Conservation (phyloP, 257 asterid species). For the Salvia miltiorrhiza region DNA sequence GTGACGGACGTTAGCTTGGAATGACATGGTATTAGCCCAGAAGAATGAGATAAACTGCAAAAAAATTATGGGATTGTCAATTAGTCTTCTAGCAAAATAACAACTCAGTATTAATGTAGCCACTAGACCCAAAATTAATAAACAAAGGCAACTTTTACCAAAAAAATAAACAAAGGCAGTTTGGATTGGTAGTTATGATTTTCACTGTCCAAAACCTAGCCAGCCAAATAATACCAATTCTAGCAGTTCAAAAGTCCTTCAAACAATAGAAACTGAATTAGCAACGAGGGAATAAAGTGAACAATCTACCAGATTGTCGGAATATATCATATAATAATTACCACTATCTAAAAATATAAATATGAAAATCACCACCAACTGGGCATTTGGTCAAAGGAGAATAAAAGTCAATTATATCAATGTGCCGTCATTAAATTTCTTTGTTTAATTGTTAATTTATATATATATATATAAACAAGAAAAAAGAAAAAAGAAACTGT, state of each 20-base stretch:
- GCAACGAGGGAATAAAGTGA: neutral
- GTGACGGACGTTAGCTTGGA: no score
- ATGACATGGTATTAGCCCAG: neutral
- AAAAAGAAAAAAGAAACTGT: no score
- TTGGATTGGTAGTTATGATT: no score
- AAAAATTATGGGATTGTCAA: neutral
- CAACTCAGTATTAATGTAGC: neutral
- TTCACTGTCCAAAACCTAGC: no score
- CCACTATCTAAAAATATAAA: neutral
- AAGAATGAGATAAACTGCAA: neutral
- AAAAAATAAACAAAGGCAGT: neutral
- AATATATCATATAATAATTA: neutral
- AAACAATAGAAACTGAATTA: neutral
- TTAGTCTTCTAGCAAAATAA: neutral
- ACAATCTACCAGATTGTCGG: neutral
- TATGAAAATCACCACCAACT: neutral
- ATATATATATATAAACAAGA: no score
- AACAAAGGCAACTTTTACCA: neutral
- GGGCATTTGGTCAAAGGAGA: slow-evolving; percentile 33
- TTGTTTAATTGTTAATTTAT: no score
- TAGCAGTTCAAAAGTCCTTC: neutral
- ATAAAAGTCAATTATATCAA: neutral
- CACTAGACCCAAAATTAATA: neutral
- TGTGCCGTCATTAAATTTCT: no score
- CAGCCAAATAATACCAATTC: neutral